These are phyloP conservation scores for Blastobotrys malaysiensis DNA, from an alignment of 1,139 yeast species.

Conservation along the genomic window DNA sequence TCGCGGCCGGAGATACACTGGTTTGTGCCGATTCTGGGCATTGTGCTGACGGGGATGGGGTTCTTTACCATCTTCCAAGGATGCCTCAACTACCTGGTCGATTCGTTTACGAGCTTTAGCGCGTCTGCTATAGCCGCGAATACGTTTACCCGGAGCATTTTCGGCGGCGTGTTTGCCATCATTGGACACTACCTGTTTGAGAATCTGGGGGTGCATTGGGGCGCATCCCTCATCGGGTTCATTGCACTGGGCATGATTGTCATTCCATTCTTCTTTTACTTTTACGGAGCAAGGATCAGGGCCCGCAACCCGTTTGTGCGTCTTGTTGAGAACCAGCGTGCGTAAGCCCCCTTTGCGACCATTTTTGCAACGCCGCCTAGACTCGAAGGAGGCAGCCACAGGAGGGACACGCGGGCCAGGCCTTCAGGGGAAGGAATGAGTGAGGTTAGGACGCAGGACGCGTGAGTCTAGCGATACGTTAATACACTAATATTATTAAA, in stretches of 20 bases:
- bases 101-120: constrained; percentile 55
- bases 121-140: constrained; percentile 84
- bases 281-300: constrained; percentile 53
- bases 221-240: constrained; percentile 52
- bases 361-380: too few species aligned
- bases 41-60: constrained; percentile 58
- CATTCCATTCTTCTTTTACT: constrained; percentile 58
- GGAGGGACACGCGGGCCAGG: too few species aligned
- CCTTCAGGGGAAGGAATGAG: too few species aligned
- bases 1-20: constrained; percentile 53
- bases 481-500: not conserved
- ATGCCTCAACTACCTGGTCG: constrained; percentile 55
- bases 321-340: constrained; percentile 13
- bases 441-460: too few species aligned
- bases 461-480: too few species aligned
- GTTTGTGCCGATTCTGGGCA: constrained; percentile 68
- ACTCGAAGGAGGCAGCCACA: too few species aligned
- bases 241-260: constrained; percentile 54
- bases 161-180: constrained; percentile 75
- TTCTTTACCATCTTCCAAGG: constrained; percentile 55
- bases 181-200: constrained; percentile 57
- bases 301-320: constrained; percentile 45
- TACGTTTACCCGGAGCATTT: constrained; percentile 58
- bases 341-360: not conserved
- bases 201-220: constrained; percentile 58